Percentiles rank a stretch among this genome's conserved stretches.
phyloP scores from a whole-genome alignment of 1,284 basidiomycete genomes.

The Leccinum variabile region DNA sequence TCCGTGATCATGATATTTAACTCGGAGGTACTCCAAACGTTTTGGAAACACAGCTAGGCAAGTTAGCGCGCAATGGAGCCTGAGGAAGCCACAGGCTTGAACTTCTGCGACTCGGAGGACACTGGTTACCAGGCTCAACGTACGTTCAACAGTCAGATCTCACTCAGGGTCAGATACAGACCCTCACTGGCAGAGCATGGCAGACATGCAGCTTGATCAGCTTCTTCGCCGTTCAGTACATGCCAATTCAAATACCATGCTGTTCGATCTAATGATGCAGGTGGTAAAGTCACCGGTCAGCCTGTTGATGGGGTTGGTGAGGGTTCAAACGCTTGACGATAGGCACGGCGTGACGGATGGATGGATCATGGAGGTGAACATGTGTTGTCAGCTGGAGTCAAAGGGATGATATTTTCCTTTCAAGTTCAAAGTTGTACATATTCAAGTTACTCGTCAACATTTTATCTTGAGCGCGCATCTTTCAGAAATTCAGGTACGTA shows the following conservation, averaged over 20 bases:
- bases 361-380: background rate
- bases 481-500: background rate
- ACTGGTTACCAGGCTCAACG: too few species aligned
- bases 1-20: background rate
- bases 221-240: background rate
- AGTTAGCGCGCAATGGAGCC: background rate
- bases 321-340: background rate
- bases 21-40: background rate
- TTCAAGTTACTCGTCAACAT: too few species aligned
- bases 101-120: background rate
- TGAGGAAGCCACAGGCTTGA: background rate
- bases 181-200: constrained; percentile 6
- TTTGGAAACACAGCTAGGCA: constrained; percentile 9
- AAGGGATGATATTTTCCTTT: background rate
- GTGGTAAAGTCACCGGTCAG: background rate
- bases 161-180: background rate
- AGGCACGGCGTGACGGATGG: background rate
- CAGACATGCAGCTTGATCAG: background rate
- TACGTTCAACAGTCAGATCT: background rate
- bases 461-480: background rate
- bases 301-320: constrained; percentile 2
- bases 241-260: too few species aligned
- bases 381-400: background rate
- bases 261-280: background rate
- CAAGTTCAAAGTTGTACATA: too few species aligned